Evolutionary conservation across 2,329 filamentous ascomycete genomes (phyloP).

Genomic region (Paramyrothecium sp.): DNA sequence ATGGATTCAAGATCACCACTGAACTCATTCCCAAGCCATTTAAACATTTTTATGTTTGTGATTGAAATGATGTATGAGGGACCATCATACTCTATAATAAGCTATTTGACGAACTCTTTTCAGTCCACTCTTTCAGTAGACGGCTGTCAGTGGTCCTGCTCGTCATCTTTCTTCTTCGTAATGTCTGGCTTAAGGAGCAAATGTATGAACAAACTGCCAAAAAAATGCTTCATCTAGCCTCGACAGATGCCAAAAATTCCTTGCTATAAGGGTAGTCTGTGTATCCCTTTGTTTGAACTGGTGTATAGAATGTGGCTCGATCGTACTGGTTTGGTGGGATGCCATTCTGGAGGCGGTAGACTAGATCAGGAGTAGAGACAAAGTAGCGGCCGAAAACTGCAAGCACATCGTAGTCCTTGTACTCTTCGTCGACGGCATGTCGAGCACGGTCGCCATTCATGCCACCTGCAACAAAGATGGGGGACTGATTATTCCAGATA

Average conservation of each 20-base stretch:
- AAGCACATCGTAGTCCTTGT: slow-evolving; percentile 12
- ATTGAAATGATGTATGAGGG: too few relatives aligned
- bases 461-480: slow-evolving; percentile 32
- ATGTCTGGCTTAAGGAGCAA: too few relatives aligned
- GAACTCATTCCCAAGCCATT: too few relatives aligned
- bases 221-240: too few relatives aligned
- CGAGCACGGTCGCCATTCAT: slow-evolving; percentile 22
- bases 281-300: slow-evolving; percentile 7
- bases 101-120: too few relatives aligned
- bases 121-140: too few relatives aligned
- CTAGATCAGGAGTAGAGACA: slow-evolving; percentile 27
- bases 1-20: too few relatives aligned
- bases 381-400: slow-evolving; percentile 26
- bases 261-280: slow-evolving; percentile 15
- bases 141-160: too few relatives aligned
- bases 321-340: slow-evolving; percentile 24
- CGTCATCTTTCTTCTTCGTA: too few relatives aligned
- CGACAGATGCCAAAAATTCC: slow-evolving; percentile 9
- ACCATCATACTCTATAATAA: too few relatives aligned
- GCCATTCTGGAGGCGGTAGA: slow-evolving; percentile 22
- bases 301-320: slow-evolving; percentile 23
- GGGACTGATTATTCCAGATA: slow-evolving; percentile 21
- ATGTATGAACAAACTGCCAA: too few relatives aligned
- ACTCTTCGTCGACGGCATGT: slow-evolving; percentile 19
- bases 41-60: too few relatives aligned